Evolutionary conservation across 805 yeast genomes (phyloP).

Genomic region (Zygosaccharomyces lentus): DNA sequence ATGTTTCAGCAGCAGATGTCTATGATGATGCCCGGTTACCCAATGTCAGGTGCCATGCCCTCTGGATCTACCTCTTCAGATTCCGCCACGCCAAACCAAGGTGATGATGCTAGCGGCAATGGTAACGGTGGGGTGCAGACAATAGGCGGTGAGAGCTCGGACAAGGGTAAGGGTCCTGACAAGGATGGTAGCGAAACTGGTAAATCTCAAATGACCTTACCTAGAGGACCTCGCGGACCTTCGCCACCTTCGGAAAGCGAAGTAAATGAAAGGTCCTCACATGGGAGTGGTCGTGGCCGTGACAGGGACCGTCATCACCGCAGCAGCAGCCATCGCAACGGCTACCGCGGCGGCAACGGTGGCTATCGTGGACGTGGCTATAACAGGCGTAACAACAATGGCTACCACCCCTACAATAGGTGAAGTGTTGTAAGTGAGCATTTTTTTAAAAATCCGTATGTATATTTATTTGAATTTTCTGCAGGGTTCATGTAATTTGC

Average conservation of each 20-base stretch:
- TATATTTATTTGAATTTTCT: background rate
- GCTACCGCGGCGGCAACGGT: constrained; percentile 17
- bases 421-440: constrained; percentile 9
- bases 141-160: constrained; percentile 26
- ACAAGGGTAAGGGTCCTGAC: constrained; percentile 5
- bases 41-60: constrained; percentile 18
- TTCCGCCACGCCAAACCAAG: constrained; percentile 22
- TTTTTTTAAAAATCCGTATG: constrained; percentile 4
- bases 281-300: constrained; percentile 32
- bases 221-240: constrained; percentile 49
- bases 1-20: constrained; percentile 36
- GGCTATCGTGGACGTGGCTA: constrained; percentile 28
- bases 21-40: constrained; percentile 33
- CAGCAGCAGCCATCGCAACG: constrained; percentile 15
- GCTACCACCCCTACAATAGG: constrained; percentile 36
- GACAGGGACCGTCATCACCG: constrained; percentile 22
- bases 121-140: constrained; percentile 29
- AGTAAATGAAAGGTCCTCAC: constrained; percentile 7
- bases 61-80: constrained; percentile 18
- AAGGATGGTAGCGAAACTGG: constrained; percentile 14
- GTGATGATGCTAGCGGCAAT: constrained; percentile 16
- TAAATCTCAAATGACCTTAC: constrained; percentile 39
- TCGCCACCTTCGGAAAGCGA: constrained; percentile 16
- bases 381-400: constrained; percentile 25
- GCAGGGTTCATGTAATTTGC: background rate